A percentile compares a stretch with the other conserved stretches of the same genome.
phyloP scores from a whole-genome alignment of 2,329 filamentous ascomycete genomes.

The Nemania abortiva region DNA sequence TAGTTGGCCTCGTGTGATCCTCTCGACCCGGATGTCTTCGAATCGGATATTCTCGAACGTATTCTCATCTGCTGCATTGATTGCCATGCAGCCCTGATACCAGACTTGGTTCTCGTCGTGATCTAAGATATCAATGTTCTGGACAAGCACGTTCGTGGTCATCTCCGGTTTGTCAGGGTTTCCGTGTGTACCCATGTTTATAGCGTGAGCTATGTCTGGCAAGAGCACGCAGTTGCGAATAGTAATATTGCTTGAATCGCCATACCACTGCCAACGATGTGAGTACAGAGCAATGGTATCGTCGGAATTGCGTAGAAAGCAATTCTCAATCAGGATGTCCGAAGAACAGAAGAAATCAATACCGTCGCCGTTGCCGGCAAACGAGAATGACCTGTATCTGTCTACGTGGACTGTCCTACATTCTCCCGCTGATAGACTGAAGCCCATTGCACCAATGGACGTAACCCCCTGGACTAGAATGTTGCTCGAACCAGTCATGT shows the following conservation, averaged over 20 bases:
- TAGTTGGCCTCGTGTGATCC: slow-evolving; percentile 50
- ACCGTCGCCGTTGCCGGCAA: slow-evolving; percentile 44
- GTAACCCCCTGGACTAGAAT: slow-evolving; percentile 44
- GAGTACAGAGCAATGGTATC: slow-evolving; percentile 53
- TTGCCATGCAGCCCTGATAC: slow-evolving; percentile 54
- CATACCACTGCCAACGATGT: slow-evolving; percentile 51
- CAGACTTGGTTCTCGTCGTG: slow-evolving; percentile 52
- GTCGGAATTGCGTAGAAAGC: slow-evolving; percentile 55
- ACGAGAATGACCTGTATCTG: slow-evolving; percentile 42
- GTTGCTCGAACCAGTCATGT: slow-evolving; percentile 32
- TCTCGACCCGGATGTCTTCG: slow-evolving; percentile 51
- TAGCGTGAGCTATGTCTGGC: slow-evolving; percentile 52
- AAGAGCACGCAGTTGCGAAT: slow-evolving; percentile 50
- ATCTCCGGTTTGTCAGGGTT: slow-evolving; percentile 52
- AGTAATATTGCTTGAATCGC: slow-evolving; percentile 52
- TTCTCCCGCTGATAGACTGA: slow-evolving; percentile 38
- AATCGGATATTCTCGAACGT: slow-evolving; percentile 48
- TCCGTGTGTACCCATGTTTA: slow-evolving; percentile 55
- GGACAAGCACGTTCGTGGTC: slow-evolving; percentile 47
- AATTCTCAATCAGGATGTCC: slow-evolving; percentile 48
- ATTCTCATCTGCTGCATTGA: slow-evolving; percentile 53
- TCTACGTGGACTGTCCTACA: slow-evolving; percentile 39
- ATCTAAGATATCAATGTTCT: slow-evolving; percentile 55
- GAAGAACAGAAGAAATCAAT: slow-evolving; percentile 46
- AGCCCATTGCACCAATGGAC: slow-evolving; percentile 35